Evolutionary conservation across 2,329 filamentous ascomycete genomes (phyloP), one percentile per base, ranked within the genome.

Genomic region (Exophiala viscosa): DNA sequence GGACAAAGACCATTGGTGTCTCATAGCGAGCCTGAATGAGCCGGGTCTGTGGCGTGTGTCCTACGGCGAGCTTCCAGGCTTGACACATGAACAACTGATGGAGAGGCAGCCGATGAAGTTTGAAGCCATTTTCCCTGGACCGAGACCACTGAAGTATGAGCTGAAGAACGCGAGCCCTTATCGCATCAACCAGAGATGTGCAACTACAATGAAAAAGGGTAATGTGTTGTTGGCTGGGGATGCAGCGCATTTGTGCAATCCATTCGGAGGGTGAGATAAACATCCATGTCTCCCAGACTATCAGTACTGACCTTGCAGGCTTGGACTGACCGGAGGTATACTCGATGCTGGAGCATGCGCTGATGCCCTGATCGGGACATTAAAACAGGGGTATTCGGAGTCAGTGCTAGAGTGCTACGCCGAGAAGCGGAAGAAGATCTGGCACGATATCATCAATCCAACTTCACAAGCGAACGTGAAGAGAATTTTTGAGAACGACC

Each of bases 241-340:
- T 66, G 81, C 82, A 2, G 82, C 81, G 2, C 82, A 85, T 62
- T 41, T 50, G 13, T 77, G 75, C 60, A 78, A 77, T 62, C 73
- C 54, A 2, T 76, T 76, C 66, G 83, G 82, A 42, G 82, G 82
- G 34, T 36, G 11, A 36, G 34, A 36, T 15, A 5, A 36, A 9
- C 34, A 5, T 36, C 34, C 34, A 36, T 15, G 34, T 15, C 34
- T 10, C 11, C 5, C 11, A 13, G 6, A 36, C 7, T 36, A 36
- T 15, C 34, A 36, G 34, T 36, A 36, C 34, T 36, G 11, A 36
- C 10, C 14, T 36, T 10, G 34, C 34, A 36, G 39, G 0, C 69
- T 85, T 11, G 83, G 82, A 2, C 76, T 85, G 45, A 84, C 81
- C 0, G 81, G 82, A 4, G 83, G 82, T 0, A 80, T 86, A 48